Evolutionary conservation across 2,329 filamentous ascomycete genomes (phyloP).

Genomic region (Ceratocystis diversiconidia): DNA sequence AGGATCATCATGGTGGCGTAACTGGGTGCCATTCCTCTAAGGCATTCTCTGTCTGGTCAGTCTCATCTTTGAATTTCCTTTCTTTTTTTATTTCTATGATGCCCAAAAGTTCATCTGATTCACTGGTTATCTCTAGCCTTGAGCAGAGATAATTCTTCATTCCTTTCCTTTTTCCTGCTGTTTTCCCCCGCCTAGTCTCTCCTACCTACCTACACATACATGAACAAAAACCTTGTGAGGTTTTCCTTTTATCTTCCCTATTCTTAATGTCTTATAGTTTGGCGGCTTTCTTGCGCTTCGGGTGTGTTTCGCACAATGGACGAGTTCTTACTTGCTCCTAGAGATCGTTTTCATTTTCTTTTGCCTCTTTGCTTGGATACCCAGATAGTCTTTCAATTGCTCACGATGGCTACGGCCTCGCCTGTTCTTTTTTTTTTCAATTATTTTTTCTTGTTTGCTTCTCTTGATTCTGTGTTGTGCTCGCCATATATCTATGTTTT

Average conservation of each 20-base stretch:
- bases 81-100: neutral
- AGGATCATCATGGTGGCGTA: conserved; percentile 6
- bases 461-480: neutral
- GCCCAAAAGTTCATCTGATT: too few relatives aligned
- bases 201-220: neutral
- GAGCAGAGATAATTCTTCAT: too few relatives aligned
- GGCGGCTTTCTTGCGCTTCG: conserved; percentile 8
- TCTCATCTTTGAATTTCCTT: neutral
- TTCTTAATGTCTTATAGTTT: conserved; percentile 17
- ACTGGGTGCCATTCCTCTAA: conserved; percentile 10
- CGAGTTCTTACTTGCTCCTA: conserved; percentile 6
- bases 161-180: neutral
- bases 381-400: conserved; percentile 8
- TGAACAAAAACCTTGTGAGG: conserved; percentile 28
- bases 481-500: neutral
- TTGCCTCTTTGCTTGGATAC: conserved; percentile 5
- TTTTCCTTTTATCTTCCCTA: conserved; percentile 23
- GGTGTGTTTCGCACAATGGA: conserved; percentile 17
- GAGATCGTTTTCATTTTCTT: neutral
- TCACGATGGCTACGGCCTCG: conserved; percentile 2
- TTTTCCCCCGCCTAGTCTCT: neutral
- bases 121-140: too few relatives aligned
- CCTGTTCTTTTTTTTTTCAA: neutral
- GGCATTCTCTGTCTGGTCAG: neutral
- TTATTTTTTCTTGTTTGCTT: neutral